Evolutionary conservation across 2,329 filamentous ascomycete species (phyloP).

Genomic region (Teratosphaeria epicoccoides): DNA sequence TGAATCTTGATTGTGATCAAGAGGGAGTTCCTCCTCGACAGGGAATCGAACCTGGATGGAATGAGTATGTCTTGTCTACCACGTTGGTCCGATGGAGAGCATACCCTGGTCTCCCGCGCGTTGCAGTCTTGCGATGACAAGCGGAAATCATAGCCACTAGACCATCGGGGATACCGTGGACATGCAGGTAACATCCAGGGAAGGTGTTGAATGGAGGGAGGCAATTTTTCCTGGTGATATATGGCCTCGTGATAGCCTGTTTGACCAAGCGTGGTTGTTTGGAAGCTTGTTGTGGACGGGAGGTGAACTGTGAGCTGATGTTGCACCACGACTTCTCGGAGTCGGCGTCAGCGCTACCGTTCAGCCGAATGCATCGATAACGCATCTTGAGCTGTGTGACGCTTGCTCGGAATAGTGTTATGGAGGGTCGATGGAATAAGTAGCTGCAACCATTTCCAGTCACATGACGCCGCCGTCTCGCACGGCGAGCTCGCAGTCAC

Average conservation of each 20-base stretch:
- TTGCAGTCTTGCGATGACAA: constrained; percentile 17
- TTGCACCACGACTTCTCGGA: background rate
- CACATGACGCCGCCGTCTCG: constrained; percentile 16
- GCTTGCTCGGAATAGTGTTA: no score
- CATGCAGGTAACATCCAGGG: no score
- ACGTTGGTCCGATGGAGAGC: no score
- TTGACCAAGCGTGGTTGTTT: background rate
- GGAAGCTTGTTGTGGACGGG: background rate
- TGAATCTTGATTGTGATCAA: background rate
- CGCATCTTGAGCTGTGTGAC: background rate
- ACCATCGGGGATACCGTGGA: constrained; percentile 14
- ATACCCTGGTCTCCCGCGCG: background rate
- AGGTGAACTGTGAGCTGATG: no score
- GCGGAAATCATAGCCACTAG: constrained; percentile 30
- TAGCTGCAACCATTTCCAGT: no score
- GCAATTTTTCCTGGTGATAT: no score
- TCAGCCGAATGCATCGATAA: background rate
- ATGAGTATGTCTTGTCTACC: background rate
- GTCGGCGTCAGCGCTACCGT: background rate
- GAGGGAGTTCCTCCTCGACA: background rate
- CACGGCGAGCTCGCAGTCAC: constrained; percentile 11
- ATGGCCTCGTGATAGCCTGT: no score
- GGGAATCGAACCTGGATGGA: background rate
- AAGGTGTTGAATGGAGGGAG: no score
- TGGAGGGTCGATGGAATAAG: no score